Evolutionary conservation across 495 filamentous ascomycete genomes (phyloP).

Genomic region (Hypomontagnella monticulosa): DNA sequence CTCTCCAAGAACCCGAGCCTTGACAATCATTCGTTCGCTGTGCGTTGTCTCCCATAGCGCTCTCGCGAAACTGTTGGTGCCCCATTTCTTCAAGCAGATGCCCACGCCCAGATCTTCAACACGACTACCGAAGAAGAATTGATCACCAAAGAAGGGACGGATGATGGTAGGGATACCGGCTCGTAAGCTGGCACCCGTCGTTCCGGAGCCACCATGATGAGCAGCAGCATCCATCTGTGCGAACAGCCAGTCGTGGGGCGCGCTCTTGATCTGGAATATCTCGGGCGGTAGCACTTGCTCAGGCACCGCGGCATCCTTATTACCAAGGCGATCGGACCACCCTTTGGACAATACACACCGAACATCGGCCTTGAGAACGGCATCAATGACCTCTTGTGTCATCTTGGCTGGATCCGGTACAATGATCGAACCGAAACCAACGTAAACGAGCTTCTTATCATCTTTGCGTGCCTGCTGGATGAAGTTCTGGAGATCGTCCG

Average conservation of each 20-base stretch:
- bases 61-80: conserved; percentile 79
- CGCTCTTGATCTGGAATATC: conserved; percentile 87
- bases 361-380: conserved; percentile 90
- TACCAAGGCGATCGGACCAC: conserved; percentile 86
- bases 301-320: conserved; percentile 58
- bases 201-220: conserved; percentile 95
- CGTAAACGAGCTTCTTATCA: conserved; percentile 92
- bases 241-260: conserved; percentile 98
- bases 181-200: conserved; percentile 91
- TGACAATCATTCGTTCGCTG: conserved; percentile 86
- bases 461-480: conserved; percentile 82
- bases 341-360: conserved; percentile 96
- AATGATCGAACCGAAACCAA: conserved; percentile 95
- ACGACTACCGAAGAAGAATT: conserved; percentile 92
- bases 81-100: conserved; percentile 87
- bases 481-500: conserved; percentile 78
- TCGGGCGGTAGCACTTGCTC: conserved; percentile 81
- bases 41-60: conserved; percentile 94
- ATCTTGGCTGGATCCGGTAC: conserved; percentile 90
- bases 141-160: conserved; percentile 97
- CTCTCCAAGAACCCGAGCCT: conserved; percentile 81
- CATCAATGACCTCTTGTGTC: conserved; percentile 89
- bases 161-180: conserved; percentile 94
- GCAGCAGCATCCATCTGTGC: conserved; percentile 91
- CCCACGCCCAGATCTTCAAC: conserved; percentile 95